A percentile compares a stretch with the other conserved stretches of the same genome.
phyloP scores from a whole-genome alignment of 176 grass and related monocot genomes.

The Areca catechu region DNA sequence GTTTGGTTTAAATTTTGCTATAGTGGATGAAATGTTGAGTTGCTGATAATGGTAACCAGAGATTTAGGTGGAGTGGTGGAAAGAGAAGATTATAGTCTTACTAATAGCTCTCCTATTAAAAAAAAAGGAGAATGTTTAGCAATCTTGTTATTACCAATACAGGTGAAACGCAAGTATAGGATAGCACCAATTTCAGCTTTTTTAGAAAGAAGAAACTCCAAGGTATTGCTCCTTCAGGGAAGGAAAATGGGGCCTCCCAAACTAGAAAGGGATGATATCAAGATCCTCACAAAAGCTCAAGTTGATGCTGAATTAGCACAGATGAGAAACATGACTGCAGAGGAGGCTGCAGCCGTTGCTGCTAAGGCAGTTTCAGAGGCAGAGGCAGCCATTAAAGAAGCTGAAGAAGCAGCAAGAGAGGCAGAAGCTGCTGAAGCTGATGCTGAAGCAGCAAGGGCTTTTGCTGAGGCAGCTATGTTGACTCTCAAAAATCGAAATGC shows the following conservation, averaged over 20 bases:
- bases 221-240: constrained; percentile 24
- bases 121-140: no score
- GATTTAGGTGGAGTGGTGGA: no score
- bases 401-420: constrained; percentile 66
- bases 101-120: no score
- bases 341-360: constrained; percentile 71
- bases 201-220: constrained; percentile 31
- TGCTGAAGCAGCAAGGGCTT: constrained; percentile 51
- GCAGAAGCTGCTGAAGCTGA: constrained; percentile 69
- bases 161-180: constrained; percentile 77
- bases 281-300: constrained; percentile 36
- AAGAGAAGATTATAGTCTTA: no score
- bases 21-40: no score
- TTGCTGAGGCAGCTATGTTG: constrained; percentile 52
- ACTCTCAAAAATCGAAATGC: constrained; percentile 55
- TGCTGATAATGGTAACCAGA: no score
- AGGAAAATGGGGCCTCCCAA: constrained; percentile 10
- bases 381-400: constrained; percentile 56
- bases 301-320: constrained; percentile 45
- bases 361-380: constrained; percentile 84
- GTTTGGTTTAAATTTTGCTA: no score
- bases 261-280: constrained; percentile 21
- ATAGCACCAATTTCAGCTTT: constrained; percentile 41
- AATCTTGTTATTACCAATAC: no score
- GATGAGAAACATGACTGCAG: constrained; percentile 45